Base-by-base conservation (phyloP, 2,329 filamentous ascomycete species). In the Cryphonectria carpinicola region DNA sequence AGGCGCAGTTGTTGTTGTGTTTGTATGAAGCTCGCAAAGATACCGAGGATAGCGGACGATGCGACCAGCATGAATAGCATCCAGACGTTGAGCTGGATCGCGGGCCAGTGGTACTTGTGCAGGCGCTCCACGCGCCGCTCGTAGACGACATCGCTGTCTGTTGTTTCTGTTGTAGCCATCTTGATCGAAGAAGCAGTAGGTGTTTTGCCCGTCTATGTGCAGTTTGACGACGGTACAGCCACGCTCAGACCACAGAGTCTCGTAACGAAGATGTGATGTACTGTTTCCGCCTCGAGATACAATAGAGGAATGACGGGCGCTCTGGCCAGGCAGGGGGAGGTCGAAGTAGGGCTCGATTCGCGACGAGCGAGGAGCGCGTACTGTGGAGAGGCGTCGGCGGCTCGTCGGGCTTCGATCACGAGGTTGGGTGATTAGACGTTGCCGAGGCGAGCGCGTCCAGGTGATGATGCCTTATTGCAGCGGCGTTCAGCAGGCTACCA, bases 31-130 rank as follows among this genome's bases (percentile, higher is more conserved):
- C 82, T 85, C 19, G 85, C 82, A 74, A 90, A 89, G 28, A 91
- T 85, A 67, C 89, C 90, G 56, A 92, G 83, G 72, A 90, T 86
- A 67, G 84, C 85, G 68, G 84, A 82, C 6, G 87, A 85, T 1
- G 88, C 85, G 4, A 89, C 82, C 14, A 92, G 81, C 86, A 92
- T 91, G 74, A 91, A 82, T 65, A 92, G 82, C 77, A 92, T 88
- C 88, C 90, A 91, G 66, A 91, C 80, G 77, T 91, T 91, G 71
- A 92, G 84, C 79, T 90, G 87, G 68, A 88, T 79, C n/a, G 88
- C 87, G 25, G 90, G 90, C 90, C 90, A 92, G 81, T 89, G 88
- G 83, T 92, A 92, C 58, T 85, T 86, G 76, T 87, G 86, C 4
- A 89, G 79, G 74, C 83, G 83, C 72, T 82, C 76, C 54, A 82